A percentile compares a stretch with the other conserved stretches of the same genome.
phyloP scores from a whole-genome alignment of 352 stramenopile species.

The Phytophthora parvispora region DNA sequence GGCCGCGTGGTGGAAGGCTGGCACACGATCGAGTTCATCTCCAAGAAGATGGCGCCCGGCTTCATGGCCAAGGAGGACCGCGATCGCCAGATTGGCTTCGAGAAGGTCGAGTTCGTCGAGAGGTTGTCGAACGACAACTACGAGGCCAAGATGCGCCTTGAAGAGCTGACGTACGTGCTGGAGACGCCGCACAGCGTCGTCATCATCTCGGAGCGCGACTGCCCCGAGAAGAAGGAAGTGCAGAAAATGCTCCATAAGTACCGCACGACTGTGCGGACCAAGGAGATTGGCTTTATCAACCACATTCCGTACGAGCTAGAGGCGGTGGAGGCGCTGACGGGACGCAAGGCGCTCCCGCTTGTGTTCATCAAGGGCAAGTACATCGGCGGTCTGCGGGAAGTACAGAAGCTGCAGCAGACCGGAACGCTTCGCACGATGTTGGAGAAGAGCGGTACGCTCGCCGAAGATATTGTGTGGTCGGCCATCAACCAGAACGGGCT shows the following conservation, averaged over 20 bases:
- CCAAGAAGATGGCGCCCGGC: constrained; percentile 74
- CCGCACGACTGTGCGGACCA: constrained; percentile 61
- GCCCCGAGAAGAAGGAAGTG: constrained; percentile 92
- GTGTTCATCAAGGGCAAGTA: constrained; percentile 97
- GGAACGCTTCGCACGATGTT: constrained; percentile 92
- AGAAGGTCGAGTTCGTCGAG: constrained; percentile 77
- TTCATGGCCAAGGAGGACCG: constrained; percentile 79
- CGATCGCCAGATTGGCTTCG: constrained; percentile 73
- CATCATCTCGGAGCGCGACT: constrained; percentile 96
- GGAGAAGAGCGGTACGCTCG: constrained; percentile 71
- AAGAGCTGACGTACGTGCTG: constrained; percentile 79
- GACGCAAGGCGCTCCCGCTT: constrained; percentile 94
- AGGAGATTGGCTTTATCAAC: constrained; percentile 66
- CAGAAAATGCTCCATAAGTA: constrained; percentile 87
- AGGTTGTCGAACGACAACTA: constrained; percentile 67
- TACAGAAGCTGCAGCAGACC: constrained; percentile 84
- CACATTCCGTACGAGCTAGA: constrained; percentile 78
- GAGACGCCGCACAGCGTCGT: constrained; percentile 91
- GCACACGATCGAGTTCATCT: constrained; percentile 81
- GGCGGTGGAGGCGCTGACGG: constrained; percentile 90
- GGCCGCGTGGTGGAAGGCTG: constrained; percentile 81
- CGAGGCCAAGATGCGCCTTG: constrained; percentile 64
- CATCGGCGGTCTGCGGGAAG: constrained; percentile 95
- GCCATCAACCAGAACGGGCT: constrained; percentile 76
- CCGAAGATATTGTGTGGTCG: constrained; percentile 79